Evolutionary conservation across 139 green algal species (phyloP).

Genomic region (Micractinium sp.): DNA sequence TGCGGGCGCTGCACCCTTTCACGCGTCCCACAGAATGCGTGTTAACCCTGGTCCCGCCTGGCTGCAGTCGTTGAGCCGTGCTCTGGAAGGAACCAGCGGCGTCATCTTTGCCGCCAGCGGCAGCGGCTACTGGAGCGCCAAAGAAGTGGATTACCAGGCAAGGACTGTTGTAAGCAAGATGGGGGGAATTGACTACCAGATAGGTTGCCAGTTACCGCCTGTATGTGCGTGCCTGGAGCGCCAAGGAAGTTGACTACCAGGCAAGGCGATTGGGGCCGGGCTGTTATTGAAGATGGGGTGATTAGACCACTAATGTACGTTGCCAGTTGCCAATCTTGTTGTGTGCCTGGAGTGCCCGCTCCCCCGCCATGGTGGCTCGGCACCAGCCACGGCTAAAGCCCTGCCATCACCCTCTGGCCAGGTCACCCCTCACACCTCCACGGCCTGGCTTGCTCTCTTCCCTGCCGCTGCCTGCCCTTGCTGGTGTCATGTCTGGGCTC

Average conservation of each 20-base stretch:
- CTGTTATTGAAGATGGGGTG: background rate
- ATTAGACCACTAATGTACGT: background rate
- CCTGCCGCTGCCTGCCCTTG: background rate
- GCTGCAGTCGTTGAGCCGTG: background rate
- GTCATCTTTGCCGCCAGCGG: constrained; percentile 70
- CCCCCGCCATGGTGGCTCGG: too few relatives aligned
- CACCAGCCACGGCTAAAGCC: too few relatives aligned
- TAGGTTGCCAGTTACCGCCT: background rate
- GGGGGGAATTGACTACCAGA: background rate
- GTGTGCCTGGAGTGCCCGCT: too few relatives aligned
- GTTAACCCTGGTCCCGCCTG: too few relatives aligned
- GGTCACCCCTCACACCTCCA: background rate
- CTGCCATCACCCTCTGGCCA: too few relatives aligned
- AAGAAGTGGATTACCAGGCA: constrained; percentile 63
- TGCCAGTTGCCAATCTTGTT: background rate
- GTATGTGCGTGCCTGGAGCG: background rate
- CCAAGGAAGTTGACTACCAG: constrained; percentile 61
- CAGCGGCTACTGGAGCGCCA: constrained; percentile 55
- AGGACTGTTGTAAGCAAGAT: background rate
- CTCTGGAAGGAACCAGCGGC: constrained; percentile 13
- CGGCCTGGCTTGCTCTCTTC: too few relatives aligned
- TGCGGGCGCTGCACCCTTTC: too few relatives aligned
- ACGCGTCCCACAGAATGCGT: too few relatives aligned
- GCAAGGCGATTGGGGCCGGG: background rate
- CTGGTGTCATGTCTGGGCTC: too few relatives aligned